These are phyloP conservation scores for Neolentinus lepideus DNA, from an alignment of 1,284 basidiomycete genomes.

Conservation along the genomic window DNA sequence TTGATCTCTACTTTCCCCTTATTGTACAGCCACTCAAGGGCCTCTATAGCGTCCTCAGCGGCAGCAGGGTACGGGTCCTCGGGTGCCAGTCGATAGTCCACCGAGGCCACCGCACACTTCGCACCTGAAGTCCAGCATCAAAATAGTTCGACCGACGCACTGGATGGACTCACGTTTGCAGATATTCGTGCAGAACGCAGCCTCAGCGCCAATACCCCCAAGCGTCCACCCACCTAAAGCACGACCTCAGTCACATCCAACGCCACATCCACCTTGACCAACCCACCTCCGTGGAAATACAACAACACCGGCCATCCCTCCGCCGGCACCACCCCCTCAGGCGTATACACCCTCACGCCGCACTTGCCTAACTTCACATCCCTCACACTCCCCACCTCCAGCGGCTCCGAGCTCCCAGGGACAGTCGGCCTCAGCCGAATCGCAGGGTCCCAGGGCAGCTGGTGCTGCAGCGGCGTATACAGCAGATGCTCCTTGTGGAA, in stretches of 20 bases:
- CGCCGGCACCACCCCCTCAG: slow-evolving; percentile 37
- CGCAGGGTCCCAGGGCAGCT: slow-evolving; percentile 50
- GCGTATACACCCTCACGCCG: slow-evolving; percentile 49
- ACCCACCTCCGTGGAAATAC: slow-evolving; percentile 53
- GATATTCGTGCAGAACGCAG: slow-evolving; percentile 50
- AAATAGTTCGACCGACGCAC: neutral
- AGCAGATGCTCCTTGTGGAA: slow-evolving; percentile 49
- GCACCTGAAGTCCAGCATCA: slow-evolving; percentile 27
- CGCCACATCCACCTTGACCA: slow-evolving; percentile 4
- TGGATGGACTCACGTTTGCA: slow-evolving; percentile 40
- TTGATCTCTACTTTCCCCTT: slow-evolving; percentile 33
- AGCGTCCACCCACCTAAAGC: slow-evolving; percentile 62
- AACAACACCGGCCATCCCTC: slow-evolving; percentile 57
- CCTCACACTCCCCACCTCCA: slow-evolving; percentile 43
- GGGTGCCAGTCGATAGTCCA: slow-evolving; percentile 72
- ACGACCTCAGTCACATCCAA: slow-evolving; percentile 5
- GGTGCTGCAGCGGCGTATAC: slow-evolving; percentile 40
- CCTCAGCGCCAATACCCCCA: slow-evolving; percentile 51
- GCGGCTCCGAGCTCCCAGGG: slow-evolving; percentile 45
- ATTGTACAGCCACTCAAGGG: slow-evolving; percentile 54
- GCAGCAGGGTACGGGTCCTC: slow-evolving; percentile 71
- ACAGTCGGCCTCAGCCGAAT: slow-evolving; percentile 48
- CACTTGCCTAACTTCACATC: slow-evolving; percentile 38
- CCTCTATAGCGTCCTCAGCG: slow-evolving; percentile 64
- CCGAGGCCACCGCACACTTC: slow-evolving; percentile 50